These are phyloP conservation scores for Prunus yedoensis DNA, from an alignment of 331 rosid genomes.

Conservation along the genomic window DNA sequence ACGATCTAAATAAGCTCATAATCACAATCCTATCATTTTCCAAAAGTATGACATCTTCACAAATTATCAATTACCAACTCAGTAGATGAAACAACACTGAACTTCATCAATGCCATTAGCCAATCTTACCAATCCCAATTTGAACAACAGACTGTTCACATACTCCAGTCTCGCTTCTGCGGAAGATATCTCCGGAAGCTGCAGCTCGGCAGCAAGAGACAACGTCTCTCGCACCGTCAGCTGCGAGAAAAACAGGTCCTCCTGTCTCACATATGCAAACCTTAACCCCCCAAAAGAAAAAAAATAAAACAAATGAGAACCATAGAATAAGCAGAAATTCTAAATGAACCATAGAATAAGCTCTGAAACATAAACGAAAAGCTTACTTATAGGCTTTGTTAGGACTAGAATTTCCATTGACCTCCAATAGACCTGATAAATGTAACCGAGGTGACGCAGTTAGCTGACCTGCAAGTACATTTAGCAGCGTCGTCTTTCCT, in stretches of 20 bases:
- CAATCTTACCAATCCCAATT: too few relatives aligned
- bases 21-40: not conserved
- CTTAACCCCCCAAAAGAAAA: slow-evolving; percentile 41
- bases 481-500: too few relatives aligned
- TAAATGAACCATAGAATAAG: not conserved
- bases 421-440: too few relatives aligned
- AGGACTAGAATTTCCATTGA: too few relatives aligned
- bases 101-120: too few relatives aligned
- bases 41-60: not conserved
- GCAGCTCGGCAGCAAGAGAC: slow-evolving; percentile 83
- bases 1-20: slow-evolving; percentile 12
- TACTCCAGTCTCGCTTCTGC: slow-evolving; percentile 71
- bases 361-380: not conserved
- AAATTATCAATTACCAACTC: not conserved
- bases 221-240: slow-evolving; percentile 85
- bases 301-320: not conserved
- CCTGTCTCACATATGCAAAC: slow-evolving; percentile 93
- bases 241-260: slow-evolving; percentile 93
- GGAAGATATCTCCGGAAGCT: slow-evolving; percentile 61
- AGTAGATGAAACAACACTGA: slow-evolving; percentile 21
- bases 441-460: too few relatives aligned
- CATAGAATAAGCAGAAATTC: slow-evolving; percentile 18
- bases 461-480: too few relatives aligned
- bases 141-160: slow-evolving; percentile 76
- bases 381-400: slow-evolving; percentile 61